Percentiles rank a stretch among this genome's conserved stretches.
Conservation (phyloP, 2,329 filamentous ascomycete species). For the Ceratocystiopsis minuta region DNA sequence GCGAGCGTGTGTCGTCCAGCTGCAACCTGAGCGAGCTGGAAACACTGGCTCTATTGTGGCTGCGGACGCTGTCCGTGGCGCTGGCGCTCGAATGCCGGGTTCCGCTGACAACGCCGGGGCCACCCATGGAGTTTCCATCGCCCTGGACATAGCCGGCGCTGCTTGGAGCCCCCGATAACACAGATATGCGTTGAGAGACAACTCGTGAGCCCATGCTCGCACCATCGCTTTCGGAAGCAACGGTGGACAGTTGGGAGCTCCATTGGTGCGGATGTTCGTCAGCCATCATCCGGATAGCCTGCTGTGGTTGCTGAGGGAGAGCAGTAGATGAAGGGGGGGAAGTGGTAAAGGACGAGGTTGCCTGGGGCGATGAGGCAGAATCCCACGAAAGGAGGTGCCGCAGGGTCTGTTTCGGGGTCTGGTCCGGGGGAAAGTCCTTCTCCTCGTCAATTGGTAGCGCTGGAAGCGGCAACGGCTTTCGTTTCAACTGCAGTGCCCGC, state of each 20-base stretch:
- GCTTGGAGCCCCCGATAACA: conserved; percentile 21
- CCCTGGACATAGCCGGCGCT: conserved; percentile 10
- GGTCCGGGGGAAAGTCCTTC: too few relatives aligned
- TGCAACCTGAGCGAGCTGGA: conserved; percentile 32
- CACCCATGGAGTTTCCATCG: conserved; percentile 17
- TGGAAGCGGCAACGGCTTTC: conserved; percentile 7
- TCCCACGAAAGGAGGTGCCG: conserved; percentile 11
- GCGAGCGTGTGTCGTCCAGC: conserved; percentile 19
- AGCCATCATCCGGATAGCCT: conserved; percentile 23
- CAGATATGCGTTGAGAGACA: conserved; percentile 29
- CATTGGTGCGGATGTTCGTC: conserved; percentile 37
- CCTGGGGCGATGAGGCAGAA: conserved; percentile 15
- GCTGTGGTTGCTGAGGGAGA: conserved; percentile 7
- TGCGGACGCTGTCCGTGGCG: conserved; percentile 28
- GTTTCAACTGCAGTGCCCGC: background rate
- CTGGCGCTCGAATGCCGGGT: conserved; percentile 27
- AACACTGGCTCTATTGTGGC: conserved; percentile 38
- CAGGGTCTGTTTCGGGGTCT: too few relatives aligned
- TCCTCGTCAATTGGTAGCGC: too few relatives aligned
- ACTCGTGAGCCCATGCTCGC: conserved; percentile 24
- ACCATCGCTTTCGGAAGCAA: conserved; percentile 42
- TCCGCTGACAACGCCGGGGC: background rate
- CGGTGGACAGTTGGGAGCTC: conserved; percentile 46
- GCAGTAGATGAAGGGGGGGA: conserved; percentile 2
- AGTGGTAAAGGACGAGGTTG: conserved; percentile 11